Evolutionary conservation across 2,329 filamentous ascomycete genomes (phyloP), one percentile per base, ranked within the genome.

Genomic region (Trematosphaeria pertusa): DNA sequence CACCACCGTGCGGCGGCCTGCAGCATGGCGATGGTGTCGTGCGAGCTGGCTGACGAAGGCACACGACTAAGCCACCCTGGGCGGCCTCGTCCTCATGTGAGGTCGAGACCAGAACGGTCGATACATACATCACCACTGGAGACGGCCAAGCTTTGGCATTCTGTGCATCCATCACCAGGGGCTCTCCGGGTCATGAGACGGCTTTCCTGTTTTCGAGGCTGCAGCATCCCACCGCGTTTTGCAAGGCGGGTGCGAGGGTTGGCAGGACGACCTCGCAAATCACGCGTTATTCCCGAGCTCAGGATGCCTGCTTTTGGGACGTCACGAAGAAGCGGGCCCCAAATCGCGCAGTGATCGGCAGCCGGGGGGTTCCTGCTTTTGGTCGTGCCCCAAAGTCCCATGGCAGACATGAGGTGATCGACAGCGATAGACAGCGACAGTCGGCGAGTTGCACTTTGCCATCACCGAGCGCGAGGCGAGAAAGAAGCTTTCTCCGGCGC

Each of bases 331-430:
- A 12, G 22, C n/a, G 21, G 33, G 20, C 2, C 12, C 48, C 46
- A 19, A 45, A 57, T 54, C 21, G 41, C 49, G 58, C 48, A 59
- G 44, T 41, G 62, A 65, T 64, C 57, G 43, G 19, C 52, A 18
- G 14, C 43, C 37, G 52, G 59, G 56, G 33, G 40, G 35, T 58
- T 58, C 44, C 47, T 44, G 33, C 11, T 43, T 51, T 51, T 22
- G 51, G 50, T 46, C 21, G 37, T 22, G 26, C 14, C 15, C 7
- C 28, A 28, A 7, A 18, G 33, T 14, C 33, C 38, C 45, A 37
- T 24, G 35, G 14, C 26, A 36, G 52, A 26, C 26, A 35, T 46
- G 26, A 20, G 41, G 22, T 14, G 41, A 45, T 49, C 37, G 41
- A 37, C 40, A 41, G 17, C 36, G 28, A 18, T 6, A 37, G 11